Percentiles rank a stretch among this genome's conserved stretches.
Evolutionary conservation across 1,284 basidiomycete species (phyloP).

Genomic region (Ceratobasidium sp.): DNA sequence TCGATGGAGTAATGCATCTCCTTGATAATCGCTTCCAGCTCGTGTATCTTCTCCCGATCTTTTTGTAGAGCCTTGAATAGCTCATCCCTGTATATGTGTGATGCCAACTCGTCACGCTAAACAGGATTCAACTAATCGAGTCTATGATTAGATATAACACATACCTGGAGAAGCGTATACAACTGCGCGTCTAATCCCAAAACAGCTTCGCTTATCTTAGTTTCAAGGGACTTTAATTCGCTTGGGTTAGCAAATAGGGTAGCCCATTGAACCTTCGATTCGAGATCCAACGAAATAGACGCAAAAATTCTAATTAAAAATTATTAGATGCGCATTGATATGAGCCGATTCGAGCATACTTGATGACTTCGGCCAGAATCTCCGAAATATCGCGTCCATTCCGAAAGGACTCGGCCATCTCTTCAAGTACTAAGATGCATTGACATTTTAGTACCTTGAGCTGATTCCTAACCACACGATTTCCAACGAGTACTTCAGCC

Average conservation of each 20-base stretch:
- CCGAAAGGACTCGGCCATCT: neutral
- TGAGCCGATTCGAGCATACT: neutral
- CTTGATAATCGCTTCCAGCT: neutral
- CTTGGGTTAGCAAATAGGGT: neutral
- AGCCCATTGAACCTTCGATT: neutral
- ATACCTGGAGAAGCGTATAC: slow-evolving; percentile 1
- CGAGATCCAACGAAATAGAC: neutral
- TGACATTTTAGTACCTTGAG: neutral
- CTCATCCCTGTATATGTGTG: neutral
- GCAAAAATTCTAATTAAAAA: neutral
- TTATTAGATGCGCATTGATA: neutral
- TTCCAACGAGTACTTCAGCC: neutral
- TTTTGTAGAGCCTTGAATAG: neutral
- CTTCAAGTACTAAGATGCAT: slow-evolving; percentile 6
- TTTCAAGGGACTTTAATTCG: neutral
- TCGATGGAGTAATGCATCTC: neutral
- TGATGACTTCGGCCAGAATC: neutral
- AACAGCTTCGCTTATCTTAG: slow-evolving; percentile 5
- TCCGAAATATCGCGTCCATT: slow-evolving; percentile 8
- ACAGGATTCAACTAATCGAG: neutral
- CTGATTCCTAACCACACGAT: slow-evolving; percentile 12
- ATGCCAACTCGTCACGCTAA: neutral
- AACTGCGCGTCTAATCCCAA: neutral
- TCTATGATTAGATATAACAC: neutral
- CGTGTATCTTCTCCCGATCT: slow-evolving; percentile 29